Conservation (phyloP, 768 basidiomycete species). For the Agaricus blazei region DNA sequence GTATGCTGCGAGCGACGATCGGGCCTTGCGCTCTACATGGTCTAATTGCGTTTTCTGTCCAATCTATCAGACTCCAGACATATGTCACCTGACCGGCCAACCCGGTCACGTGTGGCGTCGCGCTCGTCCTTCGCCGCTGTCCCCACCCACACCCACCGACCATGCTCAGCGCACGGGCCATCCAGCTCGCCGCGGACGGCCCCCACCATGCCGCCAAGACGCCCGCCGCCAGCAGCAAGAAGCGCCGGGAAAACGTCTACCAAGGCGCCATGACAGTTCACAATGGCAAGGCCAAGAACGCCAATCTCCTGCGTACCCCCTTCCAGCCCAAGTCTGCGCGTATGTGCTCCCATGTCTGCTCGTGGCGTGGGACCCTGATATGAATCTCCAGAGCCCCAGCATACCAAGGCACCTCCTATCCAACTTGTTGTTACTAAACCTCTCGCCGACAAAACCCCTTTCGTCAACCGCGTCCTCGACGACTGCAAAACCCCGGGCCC, state of each 20-base stretch:
- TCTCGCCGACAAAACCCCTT: constrained; percentile 72
- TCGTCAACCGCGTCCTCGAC: constrained; percentile 49
- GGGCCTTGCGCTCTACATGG: no score
- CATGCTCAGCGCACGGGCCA: constrained; percentile 37
- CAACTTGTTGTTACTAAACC: constrained; percentile 32
- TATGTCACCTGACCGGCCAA: background rate
- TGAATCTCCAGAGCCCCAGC: constrained; percentile 12
- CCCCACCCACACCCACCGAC: background rate
- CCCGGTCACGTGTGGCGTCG: background rate
- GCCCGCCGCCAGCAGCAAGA: constrained; percentile 44
- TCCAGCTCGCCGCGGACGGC: constrained; percentile 24
- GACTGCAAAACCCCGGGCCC: constrained; percentile 5
- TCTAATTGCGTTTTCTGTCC: no score
- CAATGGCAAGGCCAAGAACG: constrained; percentile 32
- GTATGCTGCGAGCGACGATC: no score
- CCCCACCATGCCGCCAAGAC: constrained; percentile 40
- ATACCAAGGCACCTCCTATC: constrained; percentile 12
- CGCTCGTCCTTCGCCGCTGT: background rate
- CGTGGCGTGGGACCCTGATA: background rate
- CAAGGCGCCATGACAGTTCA: constrained; percentile 41
- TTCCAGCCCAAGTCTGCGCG: constrained; percentile 29
- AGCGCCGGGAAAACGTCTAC: constrained; percentile 43
- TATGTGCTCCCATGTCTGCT: constrained; percentile 15
- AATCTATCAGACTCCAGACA: no score
- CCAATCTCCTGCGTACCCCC: constrained; percentile 24